Base-by-base conservation (phyloP, 805 yeast species). In the Dipodascopsis uninucleata region DNA sequence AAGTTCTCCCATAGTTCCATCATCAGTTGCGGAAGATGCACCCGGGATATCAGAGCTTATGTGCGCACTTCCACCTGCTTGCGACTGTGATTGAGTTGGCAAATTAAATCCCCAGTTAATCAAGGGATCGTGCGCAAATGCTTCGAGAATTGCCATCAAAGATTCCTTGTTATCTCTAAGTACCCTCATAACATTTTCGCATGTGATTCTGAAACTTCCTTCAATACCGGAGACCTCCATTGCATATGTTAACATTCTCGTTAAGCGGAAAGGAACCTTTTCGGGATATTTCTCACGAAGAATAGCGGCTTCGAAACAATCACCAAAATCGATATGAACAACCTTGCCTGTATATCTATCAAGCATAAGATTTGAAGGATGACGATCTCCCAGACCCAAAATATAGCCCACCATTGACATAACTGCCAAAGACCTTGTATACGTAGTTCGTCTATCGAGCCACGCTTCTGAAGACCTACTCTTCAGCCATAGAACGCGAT, bases 321-420 rank as follows among this genome's bases (percentile, higher is more conserved):
- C 99, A 55, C 98, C 99, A 67, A 90, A 93, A 72, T 93, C 99
- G 66, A 93, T 90, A 62, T 93, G 99, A 29, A 93, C 77, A 40
- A 93, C 96, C 60, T 90, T 88, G 50, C 99, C 99, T 0, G 97
- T 87, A 39, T 82, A 77, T 52, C 96, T 72, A 64, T 90, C 95
- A 67, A 93, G 76, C 97, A 93, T 86, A 67, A 93, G 74, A 61
- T 93, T 93, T 24, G 97, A 86, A 22, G 98, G 98, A 66, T 93
- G 99, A 51, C 99, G 78, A 64, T 93, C 99, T 49, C 99, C 99
- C 17, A 93, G 72, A 10, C 99, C 99, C 20, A 93, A 71, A 42
- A 93, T 90, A 63, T 93, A 93, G 1, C 99, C 99, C 33, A 84
- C 96, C 96, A 93, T 93, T 0, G 97, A 90, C 97, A 93, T 94